Conservation (phyloP, 345 rosid genomes). For the Raphanus sativus region DNA sequence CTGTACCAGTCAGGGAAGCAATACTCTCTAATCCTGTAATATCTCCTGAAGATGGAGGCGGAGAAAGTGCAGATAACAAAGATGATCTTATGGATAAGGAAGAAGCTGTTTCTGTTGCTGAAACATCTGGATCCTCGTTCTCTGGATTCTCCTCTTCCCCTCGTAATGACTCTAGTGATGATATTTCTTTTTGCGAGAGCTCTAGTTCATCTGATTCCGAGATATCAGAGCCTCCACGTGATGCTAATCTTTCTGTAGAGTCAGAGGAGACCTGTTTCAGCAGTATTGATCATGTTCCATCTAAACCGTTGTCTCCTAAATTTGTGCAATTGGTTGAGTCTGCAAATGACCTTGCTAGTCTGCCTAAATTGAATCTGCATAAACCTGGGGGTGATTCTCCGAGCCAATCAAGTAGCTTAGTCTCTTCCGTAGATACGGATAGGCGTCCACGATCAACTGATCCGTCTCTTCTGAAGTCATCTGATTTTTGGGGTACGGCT, state of each 20-base stretch:
- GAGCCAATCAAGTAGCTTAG: slow-evolving; percentile 32
- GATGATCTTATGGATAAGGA: slow-evolving; percentile 50
- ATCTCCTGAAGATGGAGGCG: slow-evolving; percentile 40
- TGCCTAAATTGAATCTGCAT: slow-evolving; percentile 34
- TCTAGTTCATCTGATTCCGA: slow-evolving; percentile 61
- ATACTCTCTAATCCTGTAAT: slow-evolving; percentile 33
- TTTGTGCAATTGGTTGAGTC: slow-evolving; percentile 69
- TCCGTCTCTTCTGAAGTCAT: slow-evolving; percentile 37
- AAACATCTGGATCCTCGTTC: slow-evolving; percentile 58
- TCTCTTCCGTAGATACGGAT: slow-evolving; percentile 19
- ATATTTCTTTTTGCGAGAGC: slow-evolving; percentile 64
- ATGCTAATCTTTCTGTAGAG: slow-evolving; percentile 44
- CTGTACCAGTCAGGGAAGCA: slow-evolving; percentile 36
- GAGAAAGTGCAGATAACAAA: slow-evolving; percentile 42
- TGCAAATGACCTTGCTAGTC: slow-evolving; percentile 44
- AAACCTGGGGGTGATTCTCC: slow-evolving; percentile 33
- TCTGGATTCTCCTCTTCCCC: slow-evolving; percentile 76
- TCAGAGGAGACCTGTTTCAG: slow-evolving; percentile 36
- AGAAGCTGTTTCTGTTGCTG: slow-evolving; percentile 47
- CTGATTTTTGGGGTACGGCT: slow-evolving; percentile 63
- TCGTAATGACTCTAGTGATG: slow-evolving; percentile 65
- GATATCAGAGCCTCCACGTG: slow-evolving; percentile 42
- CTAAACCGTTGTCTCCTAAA: slow-evolving; percentile 60
- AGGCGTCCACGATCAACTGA: slow-evolving; percentile 31
- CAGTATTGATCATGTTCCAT: slow-evolving; percentile 41